Percentiles rank a stretch among this genome's conserved stretches.
phyloP scores from a whole-genome alignment of 2,329 filamentous ascomycete species.

The Sporothrix phasma region DNA sequence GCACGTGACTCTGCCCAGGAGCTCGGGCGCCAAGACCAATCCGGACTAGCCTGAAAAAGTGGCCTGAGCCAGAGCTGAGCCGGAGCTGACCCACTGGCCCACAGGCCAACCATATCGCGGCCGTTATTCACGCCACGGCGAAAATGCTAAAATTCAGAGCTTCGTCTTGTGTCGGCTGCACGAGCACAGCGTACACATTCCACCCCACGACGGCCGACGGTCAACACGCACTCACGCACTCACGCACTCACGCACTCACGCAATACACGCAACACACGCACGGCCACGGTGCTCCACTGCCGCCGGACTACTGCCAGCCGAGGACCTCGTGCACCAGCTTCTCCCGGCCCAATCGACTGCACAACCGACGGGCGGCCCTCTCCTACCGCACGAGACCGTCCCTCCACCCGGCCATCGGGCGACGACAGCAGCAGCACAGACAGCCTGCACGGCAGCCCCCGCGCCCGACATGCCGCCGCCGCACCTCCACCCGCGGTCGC shows the following conservation, averaged over 20 bases:
- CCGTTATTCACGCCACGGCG: conserved; percentile 4
- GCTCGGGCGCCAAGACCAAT: background rate
- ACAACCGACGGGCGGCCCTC: background rate
- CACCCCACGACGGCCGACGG: background rate
- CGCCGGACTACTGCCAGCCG: too few relatives aligned
- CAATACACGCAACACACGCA: too few relatives aligned
- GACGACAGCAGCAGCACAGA: too few relatives aligned
- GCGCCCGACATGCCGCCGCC: conserved; percentile 60
- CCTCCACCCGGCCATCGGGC: too few relatives aligned
- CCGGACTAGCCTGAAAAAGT: background rate
- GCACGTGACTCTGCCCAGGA: background rate
- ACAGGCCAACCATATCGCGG: conserved; percentile 14
- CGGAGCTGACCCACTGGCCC: conserved; percentile 1
- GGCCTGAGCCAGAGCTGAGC: conserved; percentile 5
- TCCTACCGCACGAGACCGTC: background rate
- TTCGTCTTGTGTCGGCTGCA: background rate
- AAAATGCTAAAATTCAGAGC: conserved; percentile 5
- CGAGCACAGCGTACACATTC: background rate
- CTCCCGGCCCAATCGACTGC: background rate
- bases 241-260: background rate
- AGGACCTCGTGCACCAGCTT: background rate
- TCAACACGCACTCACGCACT: background rate
- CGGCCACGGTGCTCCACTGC: too few relatives aligned
- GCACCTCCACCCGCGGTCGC: conserved; percentile 85
- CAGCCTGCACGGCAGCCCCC: too few relatives aligned